Percentiles rank a stretch among this genome's conserved stretches.
Conservation (phyloP, 2,329 filamentous ascomycete genomes). For the Ophiostoma fasciatum region DNA sequence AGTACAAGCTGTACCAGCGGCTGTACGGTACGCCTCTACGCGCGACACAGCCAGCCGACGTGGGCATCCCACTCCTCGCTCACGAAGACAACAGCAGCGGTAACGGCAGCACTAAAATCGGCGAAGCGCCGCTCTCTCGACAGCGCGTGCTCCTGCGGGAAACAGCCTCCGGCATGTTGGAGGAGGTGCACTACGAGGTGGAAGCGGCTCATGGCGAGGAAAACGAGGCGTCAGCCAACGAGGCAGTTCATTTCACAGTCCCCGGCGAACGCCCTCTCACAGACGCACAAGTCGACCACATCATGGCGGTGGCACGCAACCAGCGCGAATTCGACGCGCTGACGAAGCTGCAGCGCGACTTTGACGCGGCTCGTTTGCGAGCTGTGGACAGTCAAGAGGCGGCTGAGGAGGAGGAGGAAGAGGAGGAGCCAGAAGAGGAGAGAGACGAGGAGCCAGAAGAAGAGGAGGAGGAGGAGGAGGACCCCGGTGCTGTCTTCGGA, state of each 20-base stretch:
- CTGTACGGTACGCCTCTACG: constrained; percentile 65
- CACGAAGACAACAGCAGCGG: no score
- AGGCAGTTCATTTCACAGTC: no score
- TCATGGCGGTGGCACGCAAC: constrained; percentile 34
- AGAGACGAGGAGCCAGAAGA: constrained; percentile 15
- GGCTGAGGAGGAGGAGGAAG: constrained; percentile 16
- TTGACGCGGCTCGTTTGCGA: constrained; percentile 32
- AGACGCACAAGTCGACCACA: constrained; percentile 25
- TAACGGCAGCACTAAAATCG: no score
- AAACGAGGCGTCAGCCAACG: no score
- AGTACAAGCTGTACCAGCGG: constrained; percentile 62
- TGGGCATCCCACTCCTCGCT: constrained; percentile 29
- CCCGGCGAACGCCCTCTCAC: no score
- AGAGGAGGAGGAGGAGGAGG: constrained; percentile 14
- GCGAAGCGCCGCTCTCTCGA: constrained; percentile 29
- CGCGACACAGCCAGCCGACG: constrained; percentile 43
- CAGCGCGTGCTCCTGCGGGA: no score
- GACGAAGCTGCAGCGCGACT: constrained; percentile 42
- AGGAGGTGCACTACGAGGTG: no score
- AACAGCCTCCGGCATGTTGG: no score
- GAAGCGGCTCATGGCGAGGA: no score
- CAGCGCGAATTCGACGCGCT: constrained; percentile 40
- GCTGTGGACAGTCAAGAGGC: no score
- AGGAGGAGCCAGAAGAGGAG: constrained; percentile 21
- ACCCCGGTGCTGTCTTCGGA: constrained; percentile 3